Conservation (phyloP, 2,329 filamentous ascomycete species). For the Aspergillus amoenus region DNA sequence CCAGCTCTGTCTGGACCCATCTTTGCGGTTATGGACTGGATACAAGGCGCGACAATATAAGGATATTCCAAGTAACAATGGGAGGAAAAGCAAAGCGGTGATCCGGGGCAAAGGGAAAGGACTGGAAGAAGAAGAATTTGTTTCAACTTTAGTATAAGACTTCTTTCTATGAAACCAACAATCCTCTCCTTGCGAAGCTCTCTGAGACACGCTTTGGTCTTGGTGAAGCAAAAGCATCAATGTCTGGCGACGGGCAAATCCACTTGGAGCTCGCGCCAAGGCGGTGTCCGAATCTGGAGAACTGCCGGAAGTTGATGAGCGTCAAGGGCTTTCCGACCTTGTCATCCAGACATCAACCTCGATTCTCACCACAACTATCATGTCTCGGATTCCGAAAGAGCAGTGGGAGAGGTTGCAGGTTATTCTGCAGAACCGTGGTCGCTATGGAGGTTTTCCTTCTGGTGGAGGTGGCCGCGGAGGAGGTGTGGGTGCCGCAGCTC, state of each 20-base stretch:
- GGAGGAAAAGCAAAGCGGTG: not conserved
- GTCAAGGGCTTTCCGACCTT: conserved; percentile 26
- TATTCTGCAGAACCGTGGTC: conserved; percentile 56
- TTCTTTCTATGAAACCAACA: not conserved
- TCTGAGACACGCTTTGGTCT: not conserved
- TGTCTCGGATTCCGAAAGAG: conserved; percentile 61
- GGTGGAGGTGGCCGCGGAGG: conserved; percentile 56
- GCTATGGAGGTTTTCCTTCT: conserved; percentile 43
- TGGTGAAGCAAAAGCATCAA: not conserved
- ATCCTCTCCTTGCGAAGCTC: not conserved
- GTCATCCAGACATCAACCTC: conserved; percentile 24
- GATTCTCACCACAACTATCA: conserved; percentile 30
- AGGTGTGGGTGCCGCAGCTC: conserved; percentile 53
- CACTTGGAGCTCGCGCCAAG: conserved; percentile 11
- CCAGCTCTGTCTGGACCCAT: conserved; percentile 47
- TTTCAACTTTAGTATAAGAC: not conserved
- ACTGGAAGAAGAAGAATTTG: not conserved
- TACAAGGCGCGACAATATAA: not conserved
- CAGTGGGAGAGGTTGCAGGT: conserved; percentile 66
- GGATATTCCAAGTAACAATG: not conserved
- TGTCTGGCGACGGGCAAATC: not conserved
- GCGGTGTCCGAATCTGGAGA: conserved; percentile 28
- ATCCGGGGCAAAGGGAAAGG: not conserved
- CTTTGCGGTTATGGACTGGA: not conserved
- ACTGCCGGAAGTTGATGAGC: conserved; percentile 19